Base-by-base conservation (phyloP, 176 grass and related monocot species). In the Avena atlantica region DNA sequence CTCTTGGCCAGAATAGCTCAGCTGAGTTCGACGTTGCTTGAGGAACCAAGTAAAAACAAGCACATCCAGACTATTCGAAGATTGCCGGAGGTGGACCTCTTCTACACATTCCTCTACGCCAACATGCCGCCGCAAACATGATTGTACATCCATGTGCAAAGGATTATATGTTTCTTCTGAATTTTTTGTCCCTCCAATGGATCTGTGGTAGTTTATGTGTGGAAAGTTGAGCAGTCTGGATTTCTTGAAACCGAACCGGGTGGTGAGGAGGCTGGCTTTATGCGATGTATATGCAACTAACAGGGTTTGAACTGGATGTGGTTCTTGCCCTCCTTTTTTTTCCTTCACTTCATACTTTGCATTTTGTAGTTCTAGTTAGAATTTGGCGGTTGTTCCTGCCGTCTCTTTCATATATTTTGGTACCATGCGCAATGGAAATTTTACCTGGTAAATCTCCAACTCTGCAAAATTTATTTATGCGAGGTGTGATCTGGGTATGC, bases 101-200 rank as follows among this genome's bases (percentile, higher is more conserved):
- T 99, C 82, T 96, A 93, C 85, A 92, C 97, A 29, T 92, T 99
- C 52, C 89, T 99, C 15, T 99, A 96, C 21, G 92, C 97, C 6
- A 94, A 97, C 77, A 94, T 94, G 86, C 87, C 80, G 63, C 83
- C 82, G 6, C 86, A 91, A 88, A 82, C 63, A 62, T 86, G 45
- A 78, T 45, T 81, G 12, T 73, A 80, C 58, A 53, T 56, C 20
- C 0, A 68, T 52, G 75, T 40, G 58, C 21, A 84, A 60, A 57
- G 25, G 34, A 74, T 20, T 17, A 80, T 3, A 57, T 16, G n/a
- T 62, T 88, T 25, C 40, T 73, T 78, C 82, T 2, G 0, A 88
- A 23, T 78, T 82, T 88, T 80, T 85, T 80, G n/a, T 55, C 17
- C n/a, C 64, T 15, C 24, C 62, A 10, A 61, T 59, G 20, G 14